Evolutionary conservation across 2,329 filamentous ascomycete species (phyloP).

Genomic region (Colletotrichum tropicale): DNA sequence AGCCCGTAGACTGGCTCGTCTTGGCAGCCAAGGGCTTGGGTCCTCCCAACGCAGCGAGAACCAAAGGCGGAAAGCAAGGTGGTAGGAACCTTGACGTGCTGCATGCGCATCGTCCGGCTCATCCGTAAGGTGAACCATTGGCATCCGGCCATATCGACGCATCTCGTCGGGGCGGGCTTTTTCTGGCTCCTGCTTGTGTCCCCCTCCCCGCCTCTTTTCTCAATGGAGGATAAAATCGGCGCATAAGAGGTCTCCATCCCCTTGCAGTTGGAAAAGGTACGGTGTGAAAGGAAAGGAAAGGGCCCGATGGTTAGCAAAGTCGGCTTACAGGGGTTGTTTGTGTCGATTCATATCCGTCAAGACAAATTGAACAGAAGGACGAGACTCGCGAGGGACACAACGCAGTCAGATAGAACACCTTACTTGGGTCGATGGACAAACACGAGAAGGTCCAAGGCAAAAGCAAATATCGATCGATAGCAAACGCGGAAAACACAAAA

Average conservation of each 20-base stretch:
- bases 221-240: not conserved
- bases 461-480: not conserved
- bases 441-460: not conserved
- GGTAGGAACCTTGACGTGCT: conserved; percentile 16
- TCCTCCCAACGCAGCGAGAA: not conserved
- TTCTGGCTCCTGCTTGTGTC: not conserved
- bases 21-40: conserved; percentile 14
- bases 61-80: not conserved
- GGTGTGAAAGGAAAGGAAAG: not conserved
- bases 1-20: not conserved
- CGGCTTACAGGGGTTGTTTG: not conserved
- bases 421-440: not conserved
- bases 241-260: not conserved
- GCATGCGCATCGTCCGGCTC: conserved; percentile 14
- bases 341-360: not conserved
- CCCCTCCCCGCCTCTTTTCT: not conserved
- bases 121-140: conserved; percentile 2
- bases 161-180: not conserved
- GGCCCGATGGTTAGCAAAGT: not conserved
- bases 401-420: not conserved
- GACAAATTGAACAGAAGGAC: not conserved
- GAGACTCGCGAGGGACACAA: not conserved
- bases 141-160: not conserved
- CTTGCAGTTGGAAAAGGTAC: not conserved
- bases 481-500: not conserved